phyloP scores from a whole-genome alignment of 371 early-diverging fungal species.

The Capillidium rhysosporum region DNA sequence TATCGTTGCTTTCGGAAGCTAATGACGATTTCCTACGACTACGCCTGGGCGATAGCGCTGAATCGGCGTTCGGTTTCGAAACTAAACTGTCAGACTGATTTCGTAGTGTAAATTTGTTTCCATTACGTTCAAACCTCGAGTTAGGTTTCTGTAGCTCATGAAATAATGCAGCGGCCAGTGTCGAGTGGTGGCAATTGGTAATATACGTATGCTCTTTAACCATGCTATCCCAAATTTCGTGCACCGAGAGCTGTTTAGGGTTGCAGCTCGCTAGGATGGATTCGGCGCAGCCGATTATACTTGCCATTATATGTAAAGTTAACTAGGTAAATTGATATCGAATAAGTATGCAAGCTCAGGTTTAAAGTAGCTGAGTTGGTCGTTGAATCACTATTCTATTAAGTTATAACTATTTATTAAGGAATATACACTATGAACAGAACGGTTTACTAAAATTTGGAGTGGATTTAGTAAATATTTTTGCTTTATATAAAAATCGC shows the following conservation, averaged over 20 bases:
- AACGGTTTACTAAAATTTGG: too few species aligned
- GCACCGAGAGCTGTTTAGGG: background rate
- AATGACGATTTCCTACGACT: background rate
- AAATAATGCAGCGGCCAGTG: slow-evolving; percentile 3
- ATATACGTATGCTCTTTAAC: background rate
- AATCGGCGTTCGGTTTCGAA: background rate
- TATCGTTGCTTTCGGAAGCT: background rate
- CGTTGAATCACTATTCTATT: too few species aligned
- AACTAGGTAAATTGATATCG: too few species aligned
- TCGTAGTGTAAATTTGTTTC: slow-evolving; percentile 6
- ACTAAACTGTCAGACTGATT: background rate
- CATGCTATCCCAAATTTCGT: background rate
- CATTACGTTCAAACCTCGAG: slow-evolving; percentile 2
- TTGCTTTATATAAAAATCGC: too few species aligned
- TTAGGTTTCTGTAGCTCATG: slow-evolving; percentile 1
- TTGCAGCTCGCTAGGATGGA: background rate
- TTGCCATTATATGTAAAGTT: background rate
- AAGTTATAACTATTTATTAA: too few species aligned
- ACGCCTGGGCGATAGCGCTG: background rate
- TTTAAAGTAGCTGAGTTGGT: too few species aligned
- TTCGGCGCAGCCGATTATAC: slow-evolving; percentile 6
- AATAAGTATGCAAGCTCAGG: too few species aligned
- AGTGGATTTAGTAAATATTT: too few species aligned
- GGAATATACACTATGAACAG: too few species aligned
- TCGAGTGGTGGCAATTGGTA: background rate